Evolutionary conservation across 192 early-diverging fungal species (phyloP).

Genomic region (Dissophora ornata): DNA sequence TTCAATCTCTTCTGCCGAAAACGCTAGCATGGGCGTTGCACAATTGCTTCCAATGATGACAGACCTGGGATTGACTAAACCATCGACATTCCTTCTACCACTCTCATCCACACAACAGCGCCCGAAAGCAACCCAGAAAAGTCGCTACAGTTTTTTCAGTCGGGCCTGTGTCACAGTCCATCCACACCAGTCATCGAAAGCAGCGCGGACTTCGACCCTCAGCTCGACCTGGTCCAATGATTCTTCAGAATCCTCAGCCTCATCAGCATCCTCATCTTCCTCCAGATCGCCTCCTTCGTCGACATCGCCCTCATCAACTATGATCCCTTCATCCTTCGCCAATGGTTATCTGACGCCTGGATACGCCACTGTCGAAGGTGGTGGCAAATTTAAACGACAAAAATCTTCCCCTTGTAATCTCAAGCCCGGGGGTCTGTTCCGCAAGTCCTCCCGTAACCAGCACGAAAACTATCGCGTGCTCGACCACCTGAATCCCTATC

Average conservation of each 20-base stretch:
- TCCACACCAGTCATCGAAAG: constrained; percentile 16
- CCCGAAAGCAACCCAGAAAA: constrained; percentile 8
- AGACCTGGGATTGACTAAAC: constrained; percentile 20
- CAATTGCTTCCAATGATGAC: constrained; percentile 26
- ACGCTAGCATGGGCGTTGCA: background rate
- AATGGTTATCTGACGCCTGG: background rate
- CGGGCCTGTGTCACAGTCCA: constrained; percentile 32
- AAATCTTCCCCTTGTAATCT: constrained; percentile 21
- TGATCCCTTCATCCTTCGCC: constrained; percentile 4
- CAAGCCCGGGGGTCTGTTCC: constrained; percentile 7
- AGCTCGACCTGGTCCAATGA: constrained; percentile 10
- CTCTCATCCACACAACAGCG: background rate
- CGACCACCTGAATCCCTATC: background rate
- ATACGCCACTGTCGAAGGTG: background rate
- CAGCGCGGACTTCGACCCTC: constrained; percentile 20
- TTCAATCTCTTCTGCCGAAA: background rate
- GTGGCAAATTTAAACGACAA: background rate
- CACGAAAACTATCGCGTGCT: background rate
- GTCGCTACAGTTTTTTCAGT: constrained; percentile 44
- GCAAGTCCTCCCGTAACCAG: constrained; percentile 11
- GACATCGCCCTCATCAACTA: background rate
- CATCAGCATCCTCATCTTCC: constrained; percentile 12
- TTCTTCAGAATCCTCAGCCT: constrained; percentile 23
- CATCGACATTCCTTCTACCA: constrained; percentile 11
- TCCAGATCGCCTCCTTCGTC: background rate